Evolutionary conservation across 805 yeast genomes (phyloP).

Genomic region (Starmerella sp.): DNA sequence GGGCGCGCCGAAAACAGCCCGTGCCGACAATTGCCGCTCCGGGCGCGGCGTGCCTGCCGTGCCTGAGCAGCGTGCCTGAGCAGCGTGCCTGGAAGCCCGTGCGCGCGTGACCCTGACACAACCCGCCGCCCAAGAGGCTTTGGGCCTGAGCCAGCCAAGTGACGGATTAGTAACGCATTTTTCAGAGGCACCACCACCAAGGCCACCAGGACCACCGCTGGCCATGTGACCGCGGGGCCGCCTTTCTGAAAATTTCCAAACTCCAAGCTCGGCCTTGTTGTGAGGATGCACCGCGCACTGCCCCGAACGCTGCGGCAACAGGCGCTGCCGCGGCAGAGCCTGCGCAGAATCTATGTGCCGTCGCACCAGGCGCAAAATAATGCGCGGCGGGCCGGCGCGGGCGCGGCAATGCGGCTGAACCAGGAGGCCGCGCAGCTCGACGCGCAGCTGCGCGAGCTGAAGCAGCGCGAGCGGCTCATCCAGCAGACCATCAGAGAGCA

Average conservation of each 20-base stretch:
- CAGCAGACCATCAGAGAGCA: conserved; percentile 8
- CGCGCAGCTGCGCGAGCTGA: conserved; percentile 15
- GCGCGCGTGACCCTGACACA: no score
- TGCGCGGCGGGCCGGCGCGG: not conserved
- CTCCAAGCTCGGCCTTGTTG: not conserved
- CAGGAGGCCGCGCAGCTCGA: conserved; percentile 16
- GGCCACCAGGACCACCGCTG: no score
- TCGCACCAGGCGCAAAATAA: not conserved
- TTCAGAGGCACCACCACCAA: no score
- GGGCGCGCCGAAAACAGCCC: no score
- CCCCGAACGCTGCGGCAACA: not conserved
- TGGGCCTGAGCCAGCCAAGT: no score
- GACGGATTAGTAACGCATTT: no score
- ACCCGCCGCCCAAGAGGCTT: no score
- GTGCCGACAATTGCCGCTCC: no score
- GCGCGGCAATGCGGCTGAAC: not conserved
- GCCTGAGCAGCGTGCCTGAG: no score
- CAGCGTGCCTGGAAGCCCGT: no score
- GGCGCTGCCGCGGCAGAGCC: not conserved
- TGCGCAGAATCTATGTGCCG: not conserved
- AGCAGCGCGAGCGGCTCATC: conserved; percentile 13
- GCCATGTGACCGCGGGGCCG: no score
- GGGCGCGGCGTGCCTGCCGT: no score
- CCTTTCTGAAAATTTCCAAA: not conserved
- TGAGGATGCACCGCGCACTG: not conserved